Evolutionary conservation across 2,329 filamentous ascomycete genomes (phyloP).

Genomic region (Colletotrichum tropicale): DNA sequence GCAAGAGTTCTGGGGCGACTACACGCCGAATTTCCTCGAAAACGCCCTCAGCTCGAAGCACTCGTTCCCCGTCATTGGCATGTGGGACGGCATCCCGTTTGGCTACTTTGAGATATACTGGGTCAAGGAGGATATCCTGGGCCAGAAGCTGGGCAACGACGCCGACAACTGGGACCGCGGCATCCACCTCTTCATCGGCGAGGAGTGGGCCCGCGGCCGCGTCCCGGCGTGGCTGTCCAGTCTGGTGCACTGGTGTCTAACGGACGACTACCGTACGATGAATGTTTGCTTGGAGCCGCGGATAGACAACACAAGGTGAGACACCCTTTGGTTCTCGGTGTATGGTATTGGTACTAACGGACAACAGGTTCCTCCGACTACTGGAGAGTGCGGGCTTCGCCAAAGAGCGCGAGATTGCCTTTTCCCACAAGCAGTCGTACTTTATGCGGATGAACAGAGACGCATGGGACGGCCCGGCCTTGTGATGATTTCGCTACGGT

Average conservation of each 20-base stretch:
- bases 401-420: constrained; percentile 83
- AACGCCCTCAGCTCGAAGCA: constrained; percentile 69
- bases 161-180: constrained; percentile 86
- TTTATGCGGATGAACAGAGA: constrained; percentile 82
- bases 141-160: constrained; percentile 67
- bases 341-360: neutral
- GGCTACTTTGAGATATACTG: constrained; percentile 99
- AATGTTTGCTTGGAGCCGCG: constrained; percentile 86
- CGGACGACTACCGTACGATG: constrained; percentile 80
- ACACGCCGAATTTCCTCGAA: constrained; percentile 69
- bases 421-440: constrained; percentile 93
- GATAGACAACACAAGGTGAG: constrained; percentile 87
- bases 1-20: constrained; percentile 80
- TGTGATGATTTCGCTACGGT: constrained; percentile 40
- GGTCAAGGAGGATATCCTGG: constrained; percentile 90
- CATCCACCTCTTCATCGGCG: constrained; percentile 86
- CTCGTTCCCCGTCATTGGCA: constrained; percentile 88
- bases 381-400: constrained; percentile 79
- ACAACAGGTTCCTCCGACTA: constrained; percentile 52
- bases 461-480: constrained; percentile 73
- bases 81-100: constrained; percentile 95
- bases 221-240: constrained; percentile 84
- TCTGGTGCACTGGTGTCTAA: constrained; percentile 84
- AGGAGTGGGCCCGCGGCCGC: constrained; percentile 87
- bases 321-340: neutral